Evolutionary conservation across 2,329 filamentous ascomycete species (phyloP).

Genomic region (Fusarium coicis): DNA sequence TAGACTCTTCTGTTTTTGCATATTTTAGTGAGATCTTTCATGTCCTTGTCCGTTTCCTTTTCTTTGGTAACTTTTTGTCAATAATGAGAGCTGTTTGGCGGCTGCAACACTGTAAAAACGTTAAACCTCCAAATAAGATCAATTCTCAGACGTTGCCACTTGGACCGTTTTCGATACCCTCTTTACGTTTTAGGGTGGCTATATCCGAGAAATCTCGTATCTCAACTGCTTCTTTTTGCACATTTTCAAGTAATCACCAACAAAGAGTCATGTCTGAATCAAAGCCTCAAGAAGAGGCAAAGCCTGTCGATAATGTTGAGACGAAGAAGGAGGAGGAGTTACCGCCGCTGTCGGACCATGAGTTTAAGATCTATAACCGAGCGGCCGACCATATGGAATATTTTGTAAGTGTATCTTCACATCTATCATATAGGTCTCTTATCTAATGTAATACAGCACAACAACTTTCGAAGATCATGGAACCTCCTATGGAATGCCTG

Average conservation of each 20-base stretch:
- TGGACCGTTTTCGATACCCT: not conserved
- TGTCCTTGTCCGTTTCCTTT: not conserved
- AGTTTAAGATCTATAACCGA: slow-evolving; percentile 78
- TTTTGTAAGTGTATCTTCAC: slow-evolving; percentile 63
- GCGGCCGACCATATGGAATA: slow-evolving; percentile 79
- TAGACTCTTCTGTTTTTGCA: slow-evolving; percentile 5
- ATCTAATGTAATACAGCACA: slow-evolving; percentile 64
- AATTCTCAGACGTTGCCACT: slow-evolving; percentile 1
- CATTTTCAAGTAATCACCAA: not conserved
- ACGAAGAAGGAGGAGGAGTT: slow-evolving; percentile 49
- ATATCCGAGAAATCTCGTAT: not conserved
- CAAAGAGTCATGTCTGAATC: slow-evolving; percentile 32
- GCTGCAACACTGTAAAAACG: slow-evolving; percentile 4
- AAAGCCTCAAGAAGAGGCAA: slow-evolving; percentile 9
- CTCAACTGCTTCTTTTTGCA: not conserved
- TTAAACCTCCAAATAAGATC: not conserved
- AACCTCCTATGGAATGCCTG: slow-evolving; percentile 75
- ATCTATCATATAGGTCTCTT: not conserved
- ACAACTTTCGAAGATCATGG: slow-evolving; percentile 81
- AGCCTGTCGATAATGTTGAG: slow-evolving; percentile 9
- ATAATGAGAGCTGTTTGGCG: slow-evolving; percentile 31
- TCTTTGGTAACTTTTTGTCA: not conserved
- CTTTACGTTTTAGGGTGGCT: not conserved
- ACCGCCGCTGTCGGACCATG: slow-evolving; percentile 71
- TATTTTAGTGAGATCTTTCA: slow-evolving; percentile 18